Base-by-base conservation (phyloP, 2,329 filamentous ascomycete genomes). In the Hypocrella siamensis region DNA sequence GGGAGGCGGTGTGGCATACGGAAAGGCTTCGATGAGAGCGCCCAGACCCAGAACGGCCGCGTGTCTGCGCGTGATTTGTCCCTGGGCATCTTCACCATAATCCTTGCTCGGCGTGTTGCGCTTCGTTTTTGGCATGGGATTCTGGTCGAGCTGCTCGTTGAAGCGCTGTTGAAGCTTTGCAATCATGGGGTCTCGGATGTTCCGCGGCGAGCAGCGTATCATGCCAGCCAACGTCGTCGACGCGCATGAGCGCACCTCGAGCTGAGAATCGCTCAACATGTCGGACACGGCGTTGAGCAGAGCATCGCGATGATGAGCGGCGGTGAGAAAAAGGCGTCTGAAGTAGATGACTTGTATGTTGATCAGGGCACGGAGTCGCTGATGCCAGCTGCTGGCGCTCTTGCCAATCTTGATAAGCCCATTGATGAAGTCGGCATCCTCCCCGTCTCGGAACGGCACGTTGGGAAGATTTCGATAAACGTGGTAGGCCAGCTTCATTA, bases 341-440 rank as follows among this genome's bases (percentile, higher is more conserved):
- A 96, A 98, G 62, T 94, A 98, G 44, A 98, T 79, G 41, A 96
- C 88, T 48, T 98, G 92, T 65, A 98, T 94, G 57, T 96, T 96
- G 58, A 98, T 86, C 43, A 98, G 72, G 27, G 93, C 84, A 17
- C 92, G 75, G 25, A 98, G 67, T 29, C 90, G 80, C 58, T 98
- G 90, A 54, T 98, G 90, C 90, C 90, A 98, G 34, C 82, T 90
- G 3, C 74, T 60, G 1, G 86, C 82, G 6, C 72, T 79, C 46
- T 77, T 81, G 29, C 90, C 90, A 30, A 98, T 90, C 33, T 78
- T 75, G 43, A 96, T 85, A 27, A 98, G 70, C 1, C 81, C 79
- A 15, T 76, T 71, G 44, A 94, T 85, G 50, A 98, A 93, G 1
- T 73, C 70, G 4, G 73, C 72, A 44, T 93, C 84, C 52, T 94